Evolutionary conservation across 805 yeast species (phyloP), one percentile per base, ranked within the genome.

Genomic region (Tetrapisispora iriomotensis): DNA sequence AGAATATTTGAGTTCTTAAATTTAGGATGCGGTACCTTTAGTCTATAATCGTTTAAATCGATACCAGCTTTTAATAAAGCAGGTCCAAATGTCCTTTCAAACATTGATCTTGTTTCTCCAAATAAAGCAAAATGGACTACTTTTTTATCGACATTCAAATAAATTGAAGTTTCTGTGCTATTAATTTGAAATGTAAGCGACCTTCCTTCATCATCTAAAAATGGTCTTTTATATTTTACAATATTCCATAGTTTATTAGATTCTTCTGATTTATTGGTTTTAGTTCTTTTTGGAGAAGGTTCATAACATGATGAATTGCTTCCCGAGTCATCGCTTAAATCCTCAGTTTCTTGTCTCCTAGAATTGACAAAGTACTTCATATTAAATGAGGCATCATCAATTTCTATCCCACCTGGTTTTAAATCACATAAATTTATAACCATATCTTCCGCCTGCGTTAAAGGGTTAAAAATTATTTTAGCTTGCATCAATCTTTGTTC

Each of bases 401-500:
- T 17, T 8, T 28, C 30, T 8, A 38, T 22, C 23, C 26, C 24
- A 17, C 22, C 31, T 23, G 13, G 9, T 12, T 35, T 37, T 12
- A 36, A 30, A 54, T 81, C 79, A 26, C 55, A 47, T 27, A 78
- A 43, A 21, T 66, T 56, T 2, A 84, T 41, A 1, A 74, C 47
- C 8, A 87, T 81, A 47, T 82, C 92, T 46, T 77, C 76, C 1
- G 49, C 45, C 2, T 54, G 48, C 0, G 67, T 53, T 45, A 74
- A 67, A 0, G 84, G 81, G 48, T 82, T 80, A 34, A 57, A 56
- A 1, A 61, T 43, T 10, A 81, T 66, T 21, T 57, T 57, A 48
- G 71, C 74, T 36, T 71, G 70, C n/a, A 82, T 58, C 19, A 87
- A 54, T 43, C 69, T 61, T 61, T 86, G 94, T 54, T 82, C 94